These are phyloP conservation scores for Abelmoschus esculentus DNA, from an alignment of 345 rosid genomes.

Conservation along the genomic window DNA sequence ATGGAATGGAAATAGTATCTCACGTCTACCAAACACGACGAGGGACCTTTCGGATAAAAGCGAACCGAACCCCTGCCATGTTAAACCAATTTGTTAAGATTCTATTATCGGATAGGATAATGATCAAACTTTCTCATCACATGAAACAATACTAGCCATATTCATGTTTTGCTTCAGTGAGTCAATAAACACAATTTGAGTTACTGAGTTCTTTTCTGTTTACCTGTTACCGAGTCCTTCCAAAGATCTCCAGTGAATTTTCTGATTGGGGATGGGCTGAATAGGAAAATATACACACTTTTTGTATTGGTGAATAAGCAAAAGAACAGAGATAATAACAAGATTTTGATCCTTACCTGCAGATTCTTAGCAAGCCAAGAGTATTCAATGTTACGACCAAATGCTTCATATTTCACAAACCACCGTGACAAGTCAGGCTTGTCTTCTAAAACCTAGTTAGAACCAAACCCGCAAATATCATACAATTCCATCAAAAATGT, in stretches of 20 bases:
- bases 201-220: neutral
- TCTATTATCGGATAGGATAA: neutral
- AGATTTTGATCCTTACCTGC: conserved; percentile 42
- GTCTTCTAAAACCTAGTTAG: conserved; percentile 53
- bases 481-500: neutral
- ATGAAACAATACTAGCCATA: neutral
- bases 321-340: neutral
- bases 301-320: neutral
- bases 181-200: neutral
- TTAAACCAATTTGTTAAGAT: neutral
- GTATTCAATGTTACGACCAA: conserved; percentile 69
- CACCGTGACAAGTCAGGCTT: conserved; percentile 73
- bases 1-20: conserved; percentile 18
- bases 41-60: conserved; percentile 69
- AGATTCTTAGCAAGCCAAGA: conserved; percentile 93
- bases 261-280: conserved; percentile 12
- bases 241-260: conserved; percentile 12
- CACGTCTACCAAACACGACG: conserved; percentile 70
- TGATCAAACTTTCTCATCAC: neutral
- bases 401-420: conserved; percentile 74
- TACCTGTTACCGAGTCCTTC: conserved; percentile 10
- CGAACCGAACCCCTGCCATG: conserved; percentile 44
- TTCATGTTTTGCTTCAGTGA: too few relatives aligned
- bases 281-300: neutral
- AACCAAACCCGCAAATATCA: conserved; percentile 12